phyloP scores from a whole-genome alignment of 495 filamentous ascomycete species.

The Penicillium dipodomyicola region DNA sequence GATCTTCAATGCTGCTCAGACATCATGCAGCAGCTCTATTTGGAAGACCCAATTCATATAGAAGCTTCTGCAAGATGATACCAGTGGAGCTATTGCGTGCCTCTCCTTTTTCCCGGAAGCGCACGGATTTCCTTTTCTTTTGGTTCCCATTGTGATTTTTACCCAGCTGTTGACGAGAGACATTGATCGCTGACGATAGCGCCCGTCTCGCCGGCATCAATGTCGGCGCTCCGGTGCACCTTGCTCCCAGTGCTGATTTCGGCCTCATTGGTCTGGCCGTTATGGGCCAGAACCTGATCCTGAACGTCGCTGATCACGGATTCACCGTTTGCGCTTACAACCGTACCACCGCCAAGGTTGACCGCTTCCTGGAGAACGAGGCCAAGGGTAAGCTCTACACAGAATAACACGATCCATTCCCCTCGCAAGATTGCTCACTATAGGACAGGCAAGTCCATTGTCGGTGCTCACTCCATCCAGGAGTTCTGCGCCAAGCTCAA shows the following conservation, averaged over 20 bases:
- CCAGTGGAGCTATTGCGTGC: constrained; percentile 4
- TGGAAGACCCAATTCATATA: not conserved
- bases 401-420: constrained; percentile 1
- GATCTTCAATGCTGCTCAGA: constrained; percentile 4
- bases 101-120: constrained; percentile 10
- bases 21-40: constrained; percentile 8
- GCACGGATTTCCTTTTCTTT: constrained; percentile 8
- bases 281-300: constrained; percentile 98
- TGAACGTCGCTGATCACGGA: constrained; percentile 95
- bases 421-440: constrained; percentile 11
- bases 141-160: constrained; percentile 14
- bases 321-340: constrained; percentile 97
- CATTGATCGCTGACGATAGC: constrained; percentile 66
- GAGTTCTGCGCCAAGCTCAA: constrained; percentile 96
- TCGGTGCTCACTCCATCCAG: constrained; percentile 90
- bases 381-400: constrained; percentile 65
- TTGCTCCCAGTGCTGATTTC: constrained; percentile 71
- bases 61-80: constrained; percentile 9
- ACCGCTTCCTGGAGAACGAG: constrained; percentile 89
- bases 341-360: constrained; percentile 96
- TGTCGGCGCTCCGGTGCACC: constrained; percentile 64
- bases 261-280: constrained; percentile 99
- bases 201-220: constrained; percentile 83
- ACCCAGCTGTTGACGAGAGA: constrained; percentile 36
- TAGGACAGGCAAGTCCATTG: constrained; percentile 75